These are phyloP conservation scores for Haemoproteus tartakovskyi DNA, from an alignment of 169 alveolate genomes.

Conservation along the genomic window DNA sequence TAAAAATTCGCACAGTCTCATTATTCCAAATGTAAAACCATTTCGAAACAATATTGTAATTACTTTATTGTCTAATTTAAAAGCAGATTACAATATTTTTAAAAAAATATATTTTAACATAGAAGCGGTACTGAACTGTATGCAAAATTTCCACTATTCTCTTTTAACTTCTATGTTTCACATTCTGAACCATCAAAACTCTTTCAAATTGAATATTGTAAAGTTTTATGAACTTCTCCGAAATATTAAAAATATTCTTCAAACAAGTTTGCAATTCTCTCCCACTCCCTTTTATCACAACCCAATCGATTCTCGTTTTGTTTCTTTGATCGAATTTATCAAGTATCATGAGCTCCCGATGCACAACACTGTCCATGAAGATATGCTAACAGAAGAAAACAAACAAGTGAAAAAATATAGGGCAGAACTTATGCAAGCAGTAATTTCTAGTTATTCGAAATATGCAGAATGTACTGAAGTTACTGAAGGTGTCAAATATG, in stretches of 20 bases:
- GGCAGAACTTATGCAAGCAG: constrained; percentile 1
- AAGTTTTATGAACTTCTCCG: constrained; percentile 39
- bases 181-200: constrained; percentile 54
- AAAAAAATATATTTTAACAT: constrained; percentile 29
- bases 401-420: constrained; percentile 4
- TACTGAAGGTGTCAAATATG: no score
- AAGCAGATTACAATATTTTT: constrained; percentile 47
- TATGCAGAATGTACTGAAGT: no score
- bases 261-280: constrained; percentile 9
- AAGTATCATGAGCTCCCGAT: constrained; percentile 26
- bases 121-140: constrained; percentile 32
- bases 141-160: constrained; percentile 19
- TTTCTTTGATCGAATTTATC: constrained; percentile 34
- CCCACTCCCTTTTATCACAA: neutral
- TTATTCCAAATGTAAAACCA: constrained; percentile 52
- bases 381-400: constrained; percentile 5
- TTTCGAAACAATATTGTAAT: constrained; percentile 42
- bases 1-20: constrained; percentile 10
- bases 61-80: constrained; percentile 52
- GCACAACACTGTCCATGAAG: constrained; percentile 18
- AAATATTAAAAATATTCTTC: constrained; percentile 23
- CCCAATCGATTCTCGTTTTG: constrained; percentile 10
- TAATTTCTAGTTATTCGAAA: constrained; percentile 8
- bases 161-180: constrained; percentile 36
- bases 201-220: constrained; percentile 35